These are phyloP conservation scores for Euphorbia peplus DNA, from an alignment of 345 rosid genomes.

Conservation along the genomic window DNA sequence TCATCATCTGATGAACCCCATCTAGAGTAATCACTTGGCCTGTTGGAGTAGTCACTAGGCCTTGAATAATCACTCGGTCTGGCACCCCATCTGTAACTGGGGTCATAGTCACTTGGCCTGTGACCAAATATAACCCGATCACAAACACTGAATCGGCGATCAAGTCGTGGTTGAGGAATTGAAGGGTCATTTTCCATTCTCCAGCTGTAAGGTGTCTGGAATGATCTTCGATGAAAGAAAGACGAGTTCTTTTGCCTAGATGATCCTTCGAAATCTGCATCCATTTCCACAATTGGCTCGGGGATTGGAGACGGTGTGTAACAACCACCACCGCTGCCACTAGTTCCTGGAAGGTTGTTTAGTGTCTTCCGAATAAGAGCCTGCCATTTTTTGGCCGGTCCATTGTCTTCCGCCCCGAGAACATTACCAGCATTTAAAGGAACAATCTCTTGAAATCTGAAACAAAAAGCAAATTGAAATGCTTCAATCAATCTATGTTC, in stretches of 20 bases:
- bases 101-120: slow-evolving; percentile 73
- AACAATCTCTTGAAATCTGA: slow-evolving; percentile 97
- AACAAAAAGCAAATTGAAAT: slow-evolving; percentile 1
- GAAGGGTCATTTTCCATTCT: slow-evolving; percentile 78
- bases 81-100: slow-evolving; percentile 46
- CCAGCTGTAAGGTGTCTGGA: slow-evolving; percentile 87
- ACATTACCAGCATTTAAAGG: slow-evolving; percentile 96
- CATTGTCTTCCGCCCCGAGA: slow-evolving; percentile 97
- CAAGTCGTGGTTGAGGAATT: slow-evolving; percentile 58
- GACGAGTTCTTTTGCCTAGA: slow-evolving; percentile 73
- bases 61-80: slow-evolving; percentile 74
- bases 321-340: slow-evolving; percentile 57
- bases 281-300: slow-evolving; percentile 76
- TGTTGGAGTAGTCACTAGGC: slow-evolving; percentile 72
- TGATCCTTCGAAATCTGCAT: slow-evolving; percentile 97
- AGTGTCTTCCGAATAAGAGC: slow-evolving; percentile 76
- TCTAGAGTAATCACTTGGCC: slow-evolving; percentile 87
- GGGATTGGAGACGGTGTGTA: slow-evolving; percentile 93
- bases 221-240: slow-evolving; percentile 84
- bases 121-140: slow-evolving; percentile 81
- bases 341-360: slow-evolving; percentile 84
- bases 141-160: slow-evolving; percentile 86
- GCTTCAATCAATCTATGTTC: slow-evolving; percentile 5
- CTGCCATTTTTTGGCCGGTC: slow-evolving; percentile 95
- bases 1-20: slow-evolving; percentile 98